Base-by-base conservation (phyloP, 2,329 filamentous ascomycete species). In the Neodidymelliopsis sp. region DNA sequence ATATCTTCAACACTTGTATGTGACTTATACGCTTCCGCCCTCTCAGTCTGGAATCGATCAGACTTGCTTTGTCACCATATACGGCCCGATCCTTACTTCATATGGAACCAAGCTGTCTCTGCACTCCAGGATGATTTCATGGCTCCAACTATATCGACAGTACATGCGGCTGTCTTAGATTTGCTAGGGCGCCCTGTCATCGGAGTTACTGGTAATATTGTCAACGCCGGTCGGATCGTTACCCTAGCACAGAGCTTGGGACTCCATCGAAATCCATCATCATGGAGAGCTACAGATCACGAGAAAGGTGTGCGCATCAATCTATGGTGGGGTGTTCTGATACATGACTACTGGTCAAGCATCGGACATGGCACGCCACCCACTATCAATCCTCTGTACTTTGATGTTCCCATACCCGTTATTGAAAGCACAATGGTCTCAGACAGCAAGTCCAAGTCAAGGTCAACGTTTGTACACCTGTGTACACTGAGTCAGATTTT, bases 311-410 rank as follows among this genome's bases (percentile, higher is more conserved):
- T 62, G 7, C 57, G 59, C 7, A 55, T 57, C 34, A 49, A 55
- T 13, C 41, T 63, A 0, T 63, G 60, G 60, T 63, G 57, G 57
- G 57, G 56, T 9, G 49, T 63, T 4, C 23, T 63, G 13, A 59
- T 60, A 5, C 57, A 60, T 19, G 57, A 63, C 19, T 49, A 60
- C 12, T 60, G 55, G 55, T 62, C 59, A n/a, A 62, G 59, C 20
- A 48, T 62, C 7, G 41, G 59, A 6, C 57, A 62, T 18, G 59
- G 59, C 1, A 62, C 45, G n/a, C 59, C 59, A 9, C 56, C 57
- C 2, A 56, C 39, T 4, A 54, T 57, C 29, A 57, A 54, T 24
- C 37, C 55, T 3, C 38, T 34, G 2, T 57, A 51, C 28, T 57
- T 55, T 24, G 57, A 62, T 31, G 53, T 59, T 2, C 57, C 55